Base-by-base conservation (phyloP, 2,329 filamentous ascomycete genomes). In the Fusarium nanum region DNA sequence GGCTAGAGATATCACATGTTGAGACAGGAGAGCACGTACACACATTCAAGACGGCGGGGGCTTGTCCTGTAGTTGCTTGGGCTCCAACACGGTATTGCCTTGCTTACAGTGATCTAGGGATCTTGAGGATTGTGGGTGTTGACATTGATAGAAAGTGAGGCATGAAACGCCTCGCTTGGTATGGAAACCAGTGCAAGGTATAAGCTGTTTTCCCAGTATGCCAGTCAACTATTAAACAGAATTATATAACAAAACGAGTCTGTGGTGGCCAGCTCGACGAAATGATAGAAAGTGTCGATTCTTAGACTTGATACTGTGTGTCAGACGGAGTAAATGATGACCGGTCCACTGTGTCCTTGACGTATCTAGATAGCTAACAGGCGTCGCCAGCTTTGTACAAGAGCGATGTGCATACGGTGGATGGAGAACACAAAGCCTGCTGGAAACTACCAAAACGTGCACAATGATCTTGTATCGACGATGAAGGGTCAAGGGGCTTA, bases 11-110 rank as follows among this genome's bases (percentile, higher is more conserved):
- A 44, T 88, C 87, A 22, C 91, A 93, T 76, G 87, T 89, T 2
- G 92, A 94, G 78, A 91, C 89, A 6, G 92, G 92, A 23, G 92
- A 94, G 46, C 86, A 88, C 69, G 86, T 94, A 16, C 87, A 93
- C 76, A 92, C 86, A 3, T 86, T 93, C 70, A 93, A 93, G 78
- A 91, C 91, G 12, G 83, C 84, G 1, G 86, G 88, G 23, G 82
- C 90, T 14, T 89, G 87, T 57, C 87, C 89, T 2, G 85, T 92
- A 13, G 90, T 94, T 10, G 87, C 90, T 5, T 94, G 92, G 92
- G 91, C 93, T 69, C 92, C 92, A 4, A 90, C 87, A 44, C 85
- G 89, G 60, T 94, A 94, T 77, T 89, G 87, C 71, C 80, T 95
- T 63, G 92, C 92, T 3, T 94, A 93, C 77, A 88, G 88, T 55